These are phyloP conservation scores for Aspergillus indologenus DNA, from an alignment of 495 filamentous ascomycete species.

Conservation along the genomic window DNA sequence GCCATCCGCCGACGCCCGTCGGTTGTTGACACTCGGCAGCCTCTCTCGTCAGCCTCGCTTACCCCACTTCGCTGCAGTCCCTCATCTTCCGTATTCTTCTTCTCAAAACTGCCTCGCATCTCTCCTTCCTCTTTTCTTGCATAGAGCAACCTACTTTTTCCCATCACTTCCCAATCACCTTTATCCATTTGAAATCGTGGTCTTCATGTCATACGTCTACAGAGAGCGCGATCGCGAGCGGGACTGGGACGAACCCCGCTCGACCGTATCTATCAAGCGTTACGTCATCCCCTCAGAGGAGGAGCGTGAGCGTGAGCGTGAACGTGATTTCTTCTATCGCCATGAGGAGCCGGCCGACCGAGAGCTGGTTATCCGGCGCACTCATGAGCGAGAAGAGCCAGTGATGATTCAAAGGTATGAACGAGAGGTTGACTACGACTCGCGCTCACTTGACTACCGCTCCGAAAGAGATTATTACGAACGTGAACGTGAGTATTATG, in stretches of 20 bases:
- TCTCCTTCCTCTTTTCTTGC: neutral
- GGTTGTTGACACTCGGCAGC: neutral
- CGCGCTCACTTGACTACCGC: constrained; percentile 34
- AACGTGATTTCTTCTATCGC: constrained; percentile 37
- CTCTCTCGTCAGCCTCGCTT: constrained; percentile 8
- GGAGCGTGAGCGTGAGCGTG: constrained; percentile 38
- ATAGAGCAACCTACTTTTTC: neutral
- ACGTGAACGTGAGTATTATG: constrained; percentile 49
- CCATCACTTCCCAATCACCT: neutral
- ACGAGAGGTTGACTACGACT: constrained; percentile 44
- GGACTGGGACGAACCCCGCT: constrained; percentile 44
- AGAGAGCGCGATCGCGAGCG: constrained; percentile 44
- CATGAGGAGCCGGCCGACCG: constrained; percentile 43
- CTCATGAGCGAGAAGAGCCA: constrained; percentile 44
- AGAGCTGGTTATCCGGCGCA: constrained; percentile 49
- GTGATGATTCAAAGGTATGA: constrained; percentile 41
- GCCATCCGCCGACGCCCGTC: neutral
- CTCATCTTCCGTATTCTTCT: constrained; percentile 5
- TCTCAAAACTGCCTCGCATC: neutral
- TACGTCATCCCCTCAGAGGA: constrained; percentile 49
- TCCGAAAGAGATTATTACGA: constrained; percentile 59
- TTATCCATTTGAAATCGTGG: constrained; percentile 2
- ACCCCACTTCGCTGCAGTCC: constrained; percentile 6
- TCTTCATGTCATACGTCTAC: constrained; percentile 45
- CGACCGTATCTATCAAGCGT: constrained; percentile 44